These are phyloP conservation scores for Leptomonas pyrrhocoris DNA, from an alignment of 208 protist species.

Conservation along the genomic window DNA sequence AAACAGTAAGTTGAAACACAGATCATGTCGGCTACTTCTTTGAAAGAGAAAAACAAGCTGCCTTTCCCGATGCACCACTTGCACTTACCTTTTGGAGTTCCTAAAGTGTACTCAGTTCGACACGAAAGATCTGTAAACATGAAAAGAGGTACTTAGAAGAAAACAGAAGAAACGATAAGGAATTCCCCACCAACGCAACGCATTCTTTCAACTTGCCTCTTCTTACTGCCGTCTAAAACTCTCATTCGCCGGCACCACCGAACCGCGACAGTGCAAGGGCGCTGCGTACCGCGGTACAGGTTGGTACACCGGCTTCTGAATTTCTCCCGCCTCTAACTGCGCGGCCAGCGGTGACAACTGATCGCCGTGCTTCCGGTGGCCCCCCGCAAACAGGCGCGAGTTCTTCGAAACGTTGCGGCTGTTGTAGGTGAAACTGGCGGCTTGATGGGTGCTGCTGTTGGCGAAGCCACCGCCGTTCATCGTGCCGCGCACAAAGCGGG, in stretches of 20 bases:
- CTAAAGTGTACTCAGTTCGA: too few species aligned
- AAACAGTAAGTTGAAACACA: too few species aligned
- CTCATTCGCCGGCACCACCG: constrained; percentile 18
- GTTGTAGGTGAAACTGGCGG: constrained; percentile 67
- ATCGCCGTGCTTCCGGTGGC: constrained; percentile 67
- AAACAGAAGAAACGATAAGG: not conserved
- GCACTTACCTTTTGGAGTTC: too few species aligned
- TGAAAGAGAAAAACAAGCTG: too few species aligned
- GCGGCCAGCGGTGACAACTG: constrained; percentile 58
- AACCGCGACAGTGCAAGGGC: constrained; percentile 67
- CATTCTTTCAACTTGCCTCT: too few species aligned
- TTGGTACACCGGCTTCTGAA: constrained; percentile 73
- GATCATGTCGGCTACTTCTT: too few species aligned
- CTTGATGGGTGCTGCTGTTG: constrained; percentile 57
- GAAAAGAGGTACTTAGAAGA: constrained; percentile 1
- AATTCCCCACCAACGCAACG: too few species aligned
- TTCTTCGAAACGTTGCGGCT: constrained; percentile 64
- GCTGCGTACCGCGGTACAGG: constrained; percentile 75
- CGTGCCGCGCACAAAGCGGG: constrained; percentile 69
- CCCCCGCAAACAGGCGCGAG: constrained; percentile 61
- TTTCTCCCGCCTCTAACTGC: constrained; percentile 72
- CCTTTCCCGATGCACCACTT: too few species aligned
- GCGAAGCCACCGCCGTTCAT: constrained; percentile 83
- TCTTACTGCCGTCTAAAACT: not conserved
- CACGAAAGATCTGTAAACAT: not conserved